phyloP scores from a whole-genome alignment of 495 filamentous ascomycete species.

The Cercophora sp. region DNA sequence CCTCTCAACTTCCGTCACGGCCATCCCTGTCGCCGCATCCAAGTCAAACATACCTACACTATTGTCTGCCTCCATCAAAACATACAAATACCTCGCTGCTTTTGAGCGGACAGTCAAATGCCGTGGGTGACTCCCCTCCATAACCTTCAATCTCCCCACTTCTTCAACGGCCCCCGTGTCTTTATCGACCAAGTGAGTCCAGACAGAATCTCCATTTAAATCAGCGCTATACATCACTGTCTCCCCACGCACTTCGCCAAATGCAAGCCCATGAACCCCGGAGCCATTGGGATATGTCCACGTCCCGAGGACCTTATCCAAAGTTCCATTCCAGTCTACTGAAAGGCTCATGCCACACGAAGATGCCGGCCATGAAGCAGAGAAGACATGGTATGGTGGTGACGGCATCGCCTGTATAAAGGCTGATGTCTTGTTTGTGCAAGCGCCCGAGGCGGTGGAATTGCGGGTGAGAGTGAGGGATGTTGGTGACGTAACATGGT shows the following conservation, averaged over 20 bases:
- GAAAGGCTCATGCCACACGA: slow-evolving; percentile 28
- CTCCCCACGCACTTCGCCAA: slow-evolving; percentile 11
- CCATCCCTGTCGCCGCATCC: slow-evolving; percentile 7
- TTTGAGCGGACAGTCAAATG: slow-evolving; percentile 28
- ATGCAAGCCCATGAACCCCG: slow-evolving; percentile 33
- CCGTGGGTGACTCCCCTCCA: slow-evolving; percentile 20
- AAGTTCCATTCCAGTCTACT: slow-evolving; percentile 23
- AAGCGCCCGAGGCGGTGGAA: slow-evolving; percentile 59
- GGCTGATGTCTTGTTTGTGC: slow-evolving; percentile 24
- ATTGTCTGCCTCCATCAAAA: slow-evolving; percentile 25
- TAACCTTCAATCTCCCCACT: slow-evolving; percentile 1
- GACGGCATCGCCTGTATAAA: slow-evolving; percentile 22
- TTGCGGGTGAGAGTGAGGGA: slow-evolving; percentile 61
- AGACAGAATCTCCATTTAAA: slow-evolving; percentile 29
- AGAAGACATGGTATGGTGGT: slow-evolving; percentile 31
- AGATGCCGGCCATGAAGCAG: slow-evolving; percentile 26
- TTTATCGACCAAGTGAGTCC: slow-evolving; percentile 30
- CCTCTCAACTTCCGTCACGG: slow-evolving; percentile 1
- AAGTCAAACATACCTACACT: not conserved
- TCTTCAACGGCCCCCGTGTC: slow-evolving; percentile 15
- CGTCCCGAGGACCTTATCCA: slow-evolving; percentile 21
- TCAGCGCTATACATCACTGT: slow-evolving; percentile 33
- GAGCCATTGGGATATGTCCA: slow-evolving; percentile 27
- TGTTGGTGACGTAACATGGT: slow-evolving; percentile 50
- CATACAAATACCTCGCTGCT: slow-evolving; percentile 29